A percentile compares a stretch with the other conserved stretches of the same genome.
Conservation (phyloP, 441 rosid genomes). For the Pelargonium australe region DNA sequence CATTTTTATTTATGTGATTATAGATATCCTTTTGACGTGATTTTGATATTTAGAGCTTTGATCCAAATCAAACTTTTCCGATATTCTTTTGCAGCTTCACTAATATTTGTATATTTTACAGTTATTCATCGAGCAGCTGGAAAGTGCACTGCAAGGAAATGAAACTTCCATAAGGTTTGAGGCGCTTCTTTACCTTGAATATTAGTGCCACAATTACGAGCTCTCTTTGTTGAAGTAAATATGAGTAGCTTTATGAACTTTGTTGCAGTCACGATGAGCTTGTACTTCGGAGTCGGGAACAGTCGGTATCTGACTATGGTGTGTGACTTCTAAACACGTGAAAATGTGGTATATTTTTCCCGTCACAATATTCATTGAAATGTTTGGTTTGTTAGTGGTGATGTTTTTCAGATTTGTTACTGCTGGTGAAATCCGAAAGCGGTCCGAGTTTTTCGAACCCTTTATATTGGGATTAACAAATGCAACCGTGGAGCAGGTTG, state of each 20-base stretch:
- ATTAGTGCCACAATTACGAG: neutral
- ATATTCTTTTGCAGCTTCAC: neutral
- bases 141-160: constrained; percentile 66
- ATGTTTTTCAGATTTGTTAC: constrained; percentile 99
- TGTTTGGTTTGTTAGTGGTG: constrained; percentile 63
- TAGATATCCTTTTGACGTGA: neutral
- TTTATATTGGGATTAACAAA: constrained; percentile 73
- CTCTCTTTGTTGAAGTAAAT: constrained; percentile 9
- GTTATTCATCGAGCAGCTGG: constrained; percentile 95
- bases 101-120: constrained; percentile 27
- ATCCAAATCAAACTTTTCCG: too few relatives aligned
- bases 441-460: constrained; percentile 83
- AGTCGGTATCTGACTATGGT: constrained; percentile 81
- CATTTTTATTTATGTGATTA: too few relatives aligned
- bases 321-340: constrained; percentile 27
- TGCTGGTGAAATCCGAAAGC: constrained; percentile 81
- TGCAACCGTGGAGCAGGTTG: constrained; percentile 87
- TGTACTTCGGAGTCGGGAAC: constrained; percentile 72
- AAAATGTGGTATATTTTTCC: constrained; percentile 10
- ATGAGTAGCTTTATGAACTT: neutral
- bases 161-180: constrained; percentile 66
- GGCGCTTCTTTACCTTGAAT: constrained; percentile 6
- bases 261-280: constrained; percentile 68
- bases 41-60: neutral
- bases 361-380: constrained; percentile 28